Conservation (phyloP, 148 eudicot genomes). For the Silene conica region DNA sequence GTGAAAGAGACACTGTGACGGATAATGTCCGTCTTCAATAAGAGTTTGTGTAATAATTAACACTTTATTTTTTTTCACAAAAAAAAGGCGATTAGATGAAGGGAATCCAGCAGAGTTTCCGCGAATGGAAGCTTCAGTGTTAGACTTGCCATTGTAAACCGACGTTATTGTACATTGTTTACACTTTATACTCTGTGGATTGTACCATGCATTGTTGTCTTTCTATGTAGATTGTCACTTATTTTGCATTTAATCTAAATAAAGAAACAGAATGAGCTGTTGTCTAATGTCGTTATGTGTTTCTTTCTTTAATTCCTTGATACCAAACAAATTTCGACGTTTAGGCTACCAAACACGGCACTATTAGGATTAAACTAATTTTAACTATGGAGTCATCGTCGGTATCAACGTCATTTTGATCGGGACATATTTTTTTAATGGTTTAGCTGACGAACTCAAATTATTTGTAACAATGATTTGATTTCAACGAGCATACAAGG, state of each 20-base stretch:
- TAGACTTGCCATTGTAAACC: not conserved
- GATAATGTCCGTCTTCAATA: too few species aligned
- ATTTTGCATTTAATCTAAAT: not conserved
- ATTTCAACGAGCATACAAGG: too few species aligned
- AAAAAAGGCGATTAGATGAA: not conserved
- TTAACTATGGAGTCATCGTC: not conserved
- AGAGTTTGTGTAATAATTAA: too few species aligned
- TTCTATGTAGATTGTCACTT: too few species aligned
- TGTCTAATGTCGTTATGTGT: slow-evolving; percentile 3
- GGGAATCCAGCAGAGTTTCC: too few species aligned
- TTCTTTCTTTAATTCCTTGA: not conserved
- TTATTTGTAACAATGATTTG: too few species aligned
- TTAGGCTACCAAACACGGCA: slow-evolving; percentile 20
- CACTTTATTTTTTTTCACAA: too few species aligned
- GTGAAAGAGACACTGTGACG: too few species aligned
- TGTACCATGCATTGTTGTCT: too few species aligned
- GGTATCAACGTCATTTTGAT: not conserved
- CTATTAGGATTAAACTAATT: not conserved
- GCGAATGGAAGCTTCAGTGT: too few species aligned
- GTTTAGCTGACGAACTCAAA: too few species aligned
- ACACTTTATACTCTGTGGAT: too few species aligned
- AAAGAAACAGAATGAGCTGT: slow-evolving; percentile 12
- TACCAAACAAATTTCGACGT: not conserved
- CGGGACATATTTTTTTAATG: not conserved
- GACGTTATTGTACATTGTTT: not conserved